Evolutionary conservation across 1,284 basidiomycete species (phyloP), one percentile per base, ranked within the genome.

Genomic region (Fomitopsis palustris): DNA sequence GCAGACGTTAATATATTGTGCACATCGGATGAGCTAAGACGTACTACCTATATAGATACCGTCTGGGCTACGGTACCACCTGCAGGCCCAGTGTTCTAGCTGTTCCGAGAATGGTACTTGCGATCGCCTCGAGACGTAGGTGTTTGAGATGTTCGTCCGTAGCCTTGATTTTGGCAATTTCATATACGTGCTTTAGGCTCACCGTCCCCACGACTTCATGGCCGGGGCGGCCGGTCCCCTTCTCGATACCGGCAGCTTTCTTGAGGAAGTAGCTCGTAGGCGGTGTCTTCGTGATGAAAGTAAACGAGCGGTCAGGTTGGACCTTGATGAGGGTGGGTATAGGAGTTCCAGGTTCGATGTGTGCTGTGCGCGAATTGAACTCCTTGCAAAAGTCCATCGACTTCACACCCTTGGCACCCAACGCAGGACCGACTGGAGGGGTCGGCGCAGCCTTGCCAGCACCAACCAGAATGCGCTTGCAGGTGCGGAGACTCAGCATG

Each of bases 331-430:
- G 78, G 16, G 95, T 96, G 10, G 96, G 96, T 41, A 87, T 87
- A 2, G 97, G 96, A 16, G 93, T 84, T 42, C 94, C 94, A 19
- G 91, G 87, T 67, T 91, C 87, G 59, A 97, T 84, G 72, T 95
- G 90, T 21, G 93, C 90, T 41, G 95, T 97, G 62, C 85, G 88
- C 58, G 92, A 95, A 75, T 94, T 95, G 79, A 93, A 97, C 73
- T 96, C 95, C 74, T 98, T 99, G 81, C 95, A 97, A 74, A 99
- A 99, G 78, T 99, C 97, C 89, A 99, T 99, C 19, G 96, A 96
- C 78, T 98, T 98, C 65, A 99, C 95, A 69, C 97, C 97, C 71
- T 95, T 89, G 64, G 97, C 96, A 80, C 97, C 97, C 55, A 98
- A 86, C 21, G 96, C 96, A 56, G 97, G 96, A 67, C 96, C 97